Evolutionary conservation across 1,284 basidiomycete genomes (phyloP).

Genomic region (Heliocybe sulcata): DNA sequence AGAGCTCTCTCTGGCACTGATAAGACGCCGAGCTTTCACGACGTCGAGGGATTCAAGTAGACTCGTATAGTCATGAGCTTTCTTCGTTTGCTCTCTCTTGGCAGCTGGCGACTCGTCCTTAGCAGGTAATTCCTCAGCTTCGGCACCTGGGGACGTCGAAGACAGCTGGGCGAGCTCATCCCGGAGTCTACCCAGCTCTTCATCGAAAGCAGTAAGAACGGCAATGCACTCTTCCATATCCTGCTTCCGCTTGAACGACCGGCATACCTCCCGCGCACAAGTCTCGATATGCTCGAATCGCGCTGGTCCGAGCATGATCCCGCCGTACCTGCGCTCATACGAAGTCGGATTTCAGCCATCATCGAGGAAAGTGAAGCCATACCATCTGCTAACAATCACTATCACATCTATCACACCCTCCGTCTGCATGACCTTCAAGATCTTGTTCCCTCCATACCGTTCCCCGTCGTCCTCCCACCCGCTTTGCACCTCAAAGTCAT

Average conservation of each 20-base stretch:
- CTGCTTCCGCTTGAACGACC: conserved; percentile 55
- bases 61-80: conserved; percentile 28
- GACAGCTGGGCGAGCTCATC: conserved; percentile 31
- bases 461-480: conserved; percentile 70
- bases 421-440: conserved; percentile 65
- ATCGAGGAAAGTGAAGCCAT: conserved; percentile 2
- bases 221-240: conserved; percentile 53
- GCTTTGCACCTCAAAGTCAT: conserved; percentile 61
- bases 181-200: conserved; percentile 48
- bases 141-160: neutral
- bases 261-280: conserved; percentile 68
- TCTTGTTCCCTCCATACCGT: conserved; percentile 53
- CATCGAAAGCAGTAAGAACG: conserved; percentile 56
- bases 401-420: conserved; percentile 56
- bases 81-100: conserved; percentile 4
- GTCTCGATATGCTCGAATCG: conserved; percentile 77
- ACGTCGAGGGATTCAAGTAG: conserved; percentile 16
- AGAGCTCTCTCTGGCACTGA: conserved; percentile 14
- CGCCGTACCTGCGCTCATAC: conserved; percentile 58
- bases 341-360: neutral
- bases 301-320: conserved; percentile 58
- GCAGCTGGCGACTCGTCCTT: neutral
- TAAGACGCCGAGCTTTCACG: conserved; percentile 12
- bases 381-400: conserved; percentile 73
- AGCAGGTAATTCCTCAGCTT: neutral